Conservation (phyloP, 2,329 filamentous ascomycete species). For the Ophiosphaerella narmari region DNA sequence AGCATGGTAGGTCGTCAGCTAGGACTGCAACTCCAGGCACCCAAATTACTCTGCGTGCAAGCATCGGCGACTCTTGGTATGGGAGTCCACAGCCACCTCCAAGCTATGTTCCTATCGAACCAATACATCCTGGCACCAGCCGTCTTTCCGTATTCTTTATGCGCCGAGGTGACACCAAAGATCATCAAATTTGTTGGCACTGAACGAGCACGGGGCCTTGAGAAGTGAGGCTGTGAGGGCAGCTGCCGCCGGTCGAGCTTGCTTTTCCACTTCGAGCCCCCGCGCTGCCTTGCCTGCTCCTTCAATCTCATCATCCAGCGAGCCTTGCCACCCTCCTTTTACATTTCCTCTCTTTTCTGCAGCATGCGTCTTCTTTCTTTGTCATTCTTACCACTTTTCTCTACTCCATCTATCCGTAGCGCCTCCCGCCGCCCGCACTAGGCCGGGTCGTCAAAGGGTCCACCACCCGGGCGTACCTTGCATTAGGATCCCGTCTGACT, state of each 20-base stretch:
- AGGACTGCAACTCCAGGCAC: too few relatives aligned
- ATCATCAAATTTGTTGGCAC: too few relatives aligned
- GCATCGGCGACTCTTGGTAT: too few relatives aligned
- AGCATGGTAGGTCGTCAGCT: too few relatives aligned
- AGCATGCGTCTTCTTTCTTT: background rate
- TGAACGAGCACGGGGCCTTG: background rate
- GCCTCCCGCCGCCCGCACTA: background rate
- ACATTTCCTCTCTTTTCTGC: background rate
- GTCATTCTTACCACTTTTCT: background rate
- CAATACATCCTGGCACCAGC: too few relatives aligned
- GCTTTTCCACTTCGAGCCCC: background rate
- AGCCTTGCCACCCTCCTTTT: background rate
- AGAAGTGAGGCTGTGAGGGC: background rate
- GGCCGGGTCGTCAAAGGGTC: background rate
- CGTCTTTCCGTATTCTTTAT: too few relatives aligned
- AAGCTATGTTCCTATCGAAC: too few relatives aligned
- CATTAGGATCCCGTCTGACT: background rate
- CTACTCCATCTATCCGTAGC: background rate
- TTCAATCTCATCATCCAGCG: background rate
- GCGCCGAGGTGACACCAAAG: too few relatives aligned
- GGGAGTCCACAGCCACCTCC: too few relatives aligned
- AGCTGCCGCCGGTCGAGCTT: conserved; percentile 2
- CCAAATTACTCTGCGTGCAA: too few relatives aligned
- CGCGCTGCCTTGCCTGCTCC: background rate
- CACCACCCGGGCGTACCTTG: background rate